Evolutionary conservation across 495 filamentous ascomycete species (phyloP).

Genomic region (Talaromyces nanjingensis): DNA sequence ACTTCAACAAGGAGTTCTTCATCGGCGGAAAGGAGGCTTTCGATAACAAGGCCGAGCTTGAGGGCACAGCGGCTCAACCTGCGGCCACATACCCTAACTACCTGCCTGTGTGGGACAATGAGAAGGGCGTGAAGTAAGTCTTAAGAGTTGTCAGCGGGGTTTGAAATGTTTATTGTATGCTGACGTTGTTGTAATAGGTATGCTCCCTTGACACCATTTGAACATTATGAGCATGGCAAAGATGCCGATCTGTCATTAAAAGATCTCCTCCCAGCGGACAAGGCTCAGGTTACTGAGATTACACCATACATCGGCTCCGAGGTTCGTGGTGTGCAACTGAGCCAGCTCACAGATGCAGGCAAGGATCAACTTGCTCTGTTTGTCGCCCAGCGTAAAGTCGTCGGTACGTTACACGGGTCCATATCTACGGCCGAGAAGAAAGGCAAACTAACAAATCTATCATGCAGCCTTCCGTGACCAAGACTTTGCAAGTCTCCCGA

Average conservation of each 20-base stretch:
- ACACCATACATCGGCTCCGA: conserved; percentile 52
- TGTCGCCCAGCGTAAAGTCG: conserved; percentile 51
- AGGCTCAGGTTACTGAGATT: conserved; percentile 36
- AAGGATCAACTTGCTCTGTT: conserved; percentile 53
- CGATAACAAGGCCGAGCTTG: conserved; percentile 32
- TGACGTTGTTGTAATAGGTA: conserved; percentile 22
- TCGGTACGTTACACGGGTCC: conserved; percentile 25
- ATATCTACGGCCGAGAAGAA: not conserved
- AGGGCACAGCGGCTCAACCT: conserved; percentile 37
- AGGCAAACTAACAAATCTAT: not conserved
- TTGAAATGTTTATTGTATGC: no score
- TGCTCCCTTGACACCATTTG: conserved; percentile 34
- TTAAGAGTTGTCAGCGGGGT: not conserved
- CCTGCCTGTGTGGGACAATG: conserved; percentile 66
- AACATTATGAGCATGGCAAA: conserved; percentile 43
- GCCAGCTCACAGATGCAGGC: conserved; percentile 42
- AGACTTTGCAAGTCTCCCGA: conserved; percentile 50
- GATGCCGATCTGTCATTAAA: conserved; percentile 46
- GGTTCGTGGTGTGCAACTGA: conserved; percentile 48
- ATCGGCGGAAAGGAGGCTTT: conserved; percentile 43
- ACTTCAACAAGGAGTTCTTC: conserved; percentile 58
- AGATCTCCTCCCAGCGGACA: conserved; percentile 40
- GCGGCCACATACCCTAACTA: conserved; percentile 64
- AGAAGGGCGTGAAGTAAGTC: conserved; percentile 20
- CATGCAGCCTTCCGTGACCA: conserved; percentile 51